Evolutionary conservation across 768 basidiomycete genomes (phyloP), one percentile per base, ranked within the genome.

Genomic region (Brasilioporus rufonigricans): DNA sequence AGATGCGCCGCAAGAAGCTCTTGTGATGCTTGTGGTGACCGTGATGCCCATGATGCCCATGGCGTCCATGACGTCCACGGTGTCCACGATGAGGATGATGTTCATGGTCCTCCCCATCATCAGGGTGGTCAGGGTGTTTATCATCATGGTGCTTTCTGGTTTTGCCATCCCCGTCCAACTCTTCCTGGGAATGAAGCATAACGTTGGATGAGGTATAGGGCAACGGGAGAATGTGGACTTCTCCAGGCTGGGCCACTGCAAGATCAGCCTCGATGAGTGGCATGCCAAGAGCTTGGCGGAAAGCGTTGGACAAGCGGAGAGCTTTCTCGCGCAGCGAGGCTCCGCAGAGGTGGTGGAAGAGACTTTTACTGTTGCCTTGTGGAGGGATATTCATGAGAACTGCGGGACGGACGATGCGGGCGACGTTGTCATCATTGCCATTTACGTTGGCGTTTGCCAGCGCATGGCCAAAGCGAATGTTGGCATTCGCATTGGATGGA

Each of bases 1-100:
- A 81, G 57, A 92, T 72, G 44, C 91, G 84, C 43, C 68, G 72
- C 44, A 80, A 54, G 79, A 89, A 89, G 32, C 78, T 72, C 50
- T 72, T 66, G 56, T 59, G 65, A 29, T 66, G 69, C n/a, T 60
- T 60, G 46, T 52, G 73, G 27, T 62, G 62, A 4, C 55, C 47
- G n/a, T 57, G 60, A n/a, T 32, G 61, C 0, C 44, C 48, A 14
- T 55, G 55, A 46, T 54, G 61, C 13, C 64, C 62, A 33, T 65
- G 52, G 19, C 52, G 59, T 7, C 23, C 35, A 14, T 35, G 21
- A 10, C 46, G 61, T 16, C 64, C 63, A 33, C 64, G 52, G 29
- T 51, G 59, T 10, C 23, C 44, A 10, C 45, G 58, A 12, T 56
- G 59, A 8, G 35, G 56, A 33, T 36, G 60, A 19, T 24, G 45